Base-by-base conservation (phyloP, 164 flowering plant genomes). In the Tetrastigma voinierianum region DNA sequence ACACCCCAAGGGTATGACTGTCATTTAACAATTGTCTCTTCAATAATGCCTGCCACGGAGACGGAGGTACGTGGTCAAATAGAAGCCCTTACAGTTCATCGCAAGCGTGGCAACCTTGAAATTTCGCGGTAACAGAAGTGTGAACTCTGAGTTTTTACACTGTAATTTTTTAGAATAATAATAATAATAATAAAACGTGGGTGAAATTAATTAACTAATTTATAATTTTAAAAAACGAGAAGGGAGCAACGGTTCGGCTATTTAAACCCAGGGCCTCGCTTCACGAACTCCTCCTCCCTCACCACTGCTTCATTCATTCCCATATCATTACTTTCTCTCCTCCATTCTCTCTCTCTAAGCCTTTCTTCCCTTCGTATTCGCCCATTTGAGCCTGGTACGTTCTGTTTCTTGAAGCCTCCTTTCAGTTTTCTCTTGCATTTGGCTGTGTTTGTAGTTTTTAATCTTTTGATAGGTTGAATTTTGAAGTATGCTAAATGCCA, bases 181-280 rank as follows among this genome's bases (percentile, higher is more conserved):
- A n/a, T n/a, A n/a, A n/a, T n/a, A n/a, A n/a, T n/a, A n/a, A n/a
- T n/a, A n/a, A n/a, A 21, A 52, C 49, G 19, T 12, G 40, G 32
- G 3, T 18, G 24, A 10, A 23, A 66, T 1, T 2, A 46, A 52
- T 16, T 13, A 43, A 61, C n/a, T 43, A 13, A 8, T 10, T 24
- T 32, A 57, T 21, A n/a, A 1, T 47, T 40, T 51, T 51, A 16
- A 10, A 64, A 63, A 1, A 21, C 6, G 40, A 24, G 8, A 56
- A 51, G 4, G 19, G 20, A 3, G 20, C 68, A 65, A 59, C 70
- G 68, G 56, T 47, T 32, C 40, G 65, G 66, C 77, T 74, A 73
- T 77, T 45, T 73, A 77, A 77, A 58, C 70, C 67, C 70, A 21
- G 40, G 40, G 12, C 70, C 60, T 53, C 4, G 59, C 67, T 19